Conservation (phyloP, 148 eudicot genomes). For the Camellia sinensis region DNA sequence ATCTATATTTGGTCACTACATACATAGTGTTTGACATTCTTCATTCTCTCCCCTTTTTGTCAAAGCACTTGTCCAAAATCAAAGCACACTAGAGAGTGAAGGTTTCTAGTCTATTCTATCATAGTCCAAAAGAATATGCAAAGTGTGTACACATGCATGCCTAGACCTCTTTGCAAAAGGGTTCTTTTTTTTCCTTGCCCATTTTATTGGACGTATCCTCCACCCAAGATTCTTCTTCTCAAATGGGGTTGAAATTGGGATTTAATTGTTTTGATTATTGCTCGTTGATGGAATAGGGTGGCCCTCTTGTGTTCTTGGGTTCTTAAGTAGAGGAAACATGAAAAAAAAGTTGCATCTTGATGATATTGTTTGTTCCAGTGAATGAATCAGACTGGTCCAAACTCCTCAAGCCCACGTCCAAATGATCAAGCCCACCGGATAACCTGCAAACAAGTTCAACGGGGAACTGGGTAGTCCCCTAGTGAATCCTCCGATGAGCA, state of each 20-base stretch:
- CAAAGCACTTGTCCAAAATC: background rate
- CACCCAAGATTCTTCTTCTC: background rate
- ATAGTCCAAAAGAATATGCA: slow-evolving; percentile 1
- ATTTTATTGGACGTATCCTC: background rate
- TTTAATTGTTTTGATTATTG: background rate
- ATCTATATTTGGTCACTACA: background rate
- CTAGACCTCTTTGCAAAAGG: background rate
- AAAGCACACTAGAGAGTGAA: background rate
- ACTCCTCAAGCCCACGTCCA: too few relatives aligned
- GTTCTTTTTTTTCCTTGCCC: background rate
- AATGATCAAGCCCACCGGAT: too few relatives aligned
- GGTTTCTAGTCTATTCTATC: background rate
- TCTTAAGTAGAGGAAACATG: too few relatives aligned
- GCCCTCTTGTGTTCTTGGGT: too few relatives aligned
- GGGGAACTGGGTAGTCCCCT: too few relatives aligned
- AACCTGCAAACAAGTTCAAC: too few relatives aligned
- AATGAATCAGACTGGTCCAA: too few relatives aligned
- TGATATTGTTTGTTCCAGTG: too few relatives aligned
- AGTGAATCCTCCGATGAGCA: too few relatives aligned
- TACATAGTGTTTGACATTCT: background rate
- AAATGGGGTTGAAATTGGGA: background rate
- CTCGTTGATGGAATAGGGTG: background rate
- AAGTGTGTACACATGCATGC: background rate
- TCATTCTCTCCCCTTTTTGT: background rate
- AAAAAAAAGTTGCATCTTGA: too few relatives aligned